Conservation (phyloP, 192 early-diverging fungal genomes). For the Podila epicladia region DNA sequence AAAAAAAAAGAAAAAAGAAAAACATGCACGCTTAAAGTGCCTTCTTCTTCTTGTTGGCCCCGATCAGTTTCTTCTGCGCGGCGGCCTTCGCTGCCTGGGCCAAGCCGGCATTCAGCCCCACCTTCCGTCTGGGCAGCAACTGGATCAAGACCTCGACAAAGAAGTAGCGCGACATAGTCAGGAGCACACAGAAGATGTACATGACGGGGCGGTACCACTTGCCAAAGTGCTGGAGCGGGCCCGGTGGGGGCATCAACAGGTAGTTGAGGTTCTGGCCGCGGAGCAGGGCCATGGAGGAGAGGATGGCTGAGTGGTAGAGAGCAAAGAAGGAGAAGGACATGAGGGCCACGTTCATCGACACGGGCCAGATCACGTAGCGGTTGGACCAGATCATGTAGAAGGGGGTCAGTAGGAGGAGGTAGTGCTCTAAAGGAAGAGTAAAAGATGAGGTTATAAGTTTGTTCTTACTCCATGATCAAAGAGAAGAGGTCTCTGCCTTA, state of each 20-base stretch:
- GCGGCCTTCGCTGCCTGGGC: background rate
- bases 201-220: constrained; percentile 52
- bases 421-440: constrained; percentile 9
- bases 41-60: background rate
- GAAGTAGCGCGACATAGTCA: constrained; percentile 47
- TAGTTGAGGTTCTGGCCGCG: constrained; percentile 62
- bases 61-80: background rate
- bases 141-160: constrained; percentile 50
- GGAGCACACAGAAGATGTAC: constrained; percentile 49
- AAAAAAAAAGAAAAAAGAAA: background rate
- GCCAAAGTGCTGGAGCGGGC: constrained; percentile 50
- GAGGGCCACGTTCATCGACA: constrained; percentile 53
- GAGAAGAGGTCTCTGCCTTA: background rate
- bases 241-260: constrained; percentile 60
- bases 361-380: constrained; percentile 62
- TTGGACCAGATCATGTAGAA: constrained; percentile 63
- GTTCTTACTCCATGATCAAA: background rate
- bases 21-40: background rate
- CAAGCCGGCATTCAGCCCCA: background rate
- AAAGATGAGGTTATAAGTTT: background rate
- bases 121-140: constrained; percentile 30
- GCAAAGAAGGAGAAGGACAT: constrained; percentile 62
- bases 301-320: constrained; percentile 60
- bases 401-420: constrained; percentile 53
- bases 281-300: constrained; percentile 55